These are phyloP conservation scores for Flaveria floridana DNA, from an alignment of 140 eudicot species.

Conservation along the genomic window DNA sequence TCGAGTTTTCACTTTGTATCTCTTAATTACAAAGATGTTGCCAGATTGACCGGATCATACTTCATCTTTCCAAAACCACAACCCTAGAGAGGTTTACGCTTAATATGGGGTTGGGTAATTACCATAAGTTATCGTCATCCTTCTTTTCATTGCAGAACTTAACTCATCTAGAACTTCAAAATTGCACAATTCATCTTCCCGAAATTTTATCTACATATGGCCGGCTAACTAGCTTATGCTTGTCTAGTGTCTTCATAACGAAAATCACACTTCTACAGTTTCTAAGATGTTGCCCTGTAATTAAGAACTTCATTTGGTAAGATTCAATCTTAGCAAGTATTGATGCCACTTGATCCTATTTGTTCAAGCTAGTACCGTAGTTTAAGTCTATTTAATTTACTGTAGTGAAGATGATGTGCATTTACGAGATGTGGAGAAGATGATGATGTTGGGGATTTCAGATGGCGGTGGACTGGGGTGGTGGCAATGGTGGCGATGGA, in stretches of 20 bases:
- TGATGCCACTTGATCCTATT: too few species aligned
- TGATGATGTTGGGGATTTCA: too few species aligned
- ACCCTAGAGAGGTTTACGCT: constrained; percentile 32
- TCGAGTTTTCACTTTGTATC: constrained; percentile 21
- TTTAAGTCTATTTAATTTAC: too few species aligned
- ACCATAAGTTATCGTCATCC: constrained; percentile 19
- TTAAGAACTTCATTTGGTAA: too few species aligned
- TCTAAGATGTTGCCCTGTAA: too few species aligned
- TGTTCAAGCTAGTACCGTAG: too few species aligned
- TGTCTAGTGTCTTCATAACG: constrained; percentile 29
- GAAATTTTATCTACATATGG: constrained; percentile 34
- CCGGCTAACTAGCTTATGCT: constrained; percentile 32
- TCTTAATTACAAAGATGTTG: constrained; percentile 9
- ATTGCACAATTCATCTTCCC: constrained; percentile 42
- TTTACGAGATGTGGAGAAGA: too few species aligned
- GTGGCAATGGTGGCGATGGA: too few species aligned
- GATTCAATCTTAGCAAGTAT: too few species aligned
- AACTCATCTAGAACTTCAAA: constrained; percentile 33
- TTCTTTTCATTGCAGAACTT: constrained; percentile 30
- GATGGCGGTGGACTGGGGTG: too few species aligned
- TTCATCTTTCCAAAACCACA: constrained; percentile 17
- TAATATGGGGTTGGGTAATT: constrained; percentile 17
- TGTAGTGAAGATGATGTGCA: too few species aligned
- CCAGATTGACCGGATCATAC: constrained; percentile 33
- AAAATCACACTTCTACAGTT: not conserved